A percentile compares a stretch with the other conserved stretches of the same genome.
These are phyloP conservation scores for Fonsecaea multimorphosa DNA, from an alignment of 2,329 filamentous ascomycete genomes.

Conservation along the genomic window DNA sequence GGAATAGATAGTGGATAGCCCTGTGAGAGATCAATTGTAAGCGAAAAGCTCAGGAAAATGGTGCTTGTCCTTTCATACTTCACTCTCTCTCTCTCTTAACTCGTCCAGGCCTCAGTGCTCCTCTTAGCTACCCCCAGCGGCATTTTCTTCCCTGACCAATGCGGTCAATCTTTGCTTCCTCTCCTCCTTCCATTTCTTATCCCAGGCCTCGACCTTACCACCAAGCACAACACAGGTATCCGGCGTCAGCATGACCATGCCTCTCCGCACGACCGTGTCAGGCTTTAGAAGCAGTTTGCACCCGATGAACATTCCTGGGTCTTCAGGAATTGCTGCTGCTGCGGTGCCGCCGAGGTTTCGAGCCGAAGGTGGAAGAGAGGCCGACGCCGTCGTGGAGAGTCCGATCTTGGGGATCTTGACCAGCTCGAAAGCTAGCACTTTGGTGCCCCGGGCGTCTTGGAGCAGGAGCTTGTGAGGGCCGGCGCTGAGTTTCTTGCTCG, in stretches of 20 bases:
- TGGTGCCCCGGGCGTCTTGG: constrained; percentile 76
- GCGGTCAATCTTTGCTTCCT: constrained; percentile 72
- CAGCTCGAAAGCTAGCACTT: constrained; percentile 75
- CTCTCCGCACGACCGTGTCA: constrained; percentile 71
- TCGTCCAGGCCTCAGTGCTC: constrained; percentile 43
- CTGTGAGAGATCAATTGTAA: background rate
- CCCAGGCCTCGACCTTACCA: constrained; percentile 81
- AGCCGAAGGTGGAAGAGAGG: constrained; percentile 6
- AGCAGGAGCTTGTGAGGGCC: constrained; percentile 80
- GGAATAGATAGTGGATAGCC: background rate
- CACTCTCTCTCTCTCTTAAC: too few species aligned
- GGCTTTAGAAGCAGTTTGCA: constrained; percentile 77
- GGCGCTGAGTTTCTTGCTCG: constrained; percentile 42
- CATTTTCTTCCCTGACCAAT: constrained; percentile 50
- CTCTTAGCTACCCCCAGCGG: constrained; percentile 40
- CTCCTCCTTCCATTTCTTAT: constrained; percentile 76
- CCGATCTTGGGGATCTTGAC: constrained; percentile 68
- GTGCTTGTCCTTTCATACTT: background rate
- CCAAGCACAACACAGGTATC: constrained; percentile 74
- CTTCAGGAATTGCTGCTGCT: constrained; percentile 16
- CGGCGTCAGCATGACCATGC: constrained; percentile 78
- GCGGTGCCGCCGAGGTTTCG: background rate
- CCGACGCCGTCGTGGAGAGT: constrained; percentile 45
- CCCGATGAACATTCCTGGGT: constrained; percentile 71
- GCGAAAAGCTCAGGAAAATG: background rate